Conservation (phyloP, 2,329 filamentous ascomycete species). For the Biscogniauxia sp. region DNA sequence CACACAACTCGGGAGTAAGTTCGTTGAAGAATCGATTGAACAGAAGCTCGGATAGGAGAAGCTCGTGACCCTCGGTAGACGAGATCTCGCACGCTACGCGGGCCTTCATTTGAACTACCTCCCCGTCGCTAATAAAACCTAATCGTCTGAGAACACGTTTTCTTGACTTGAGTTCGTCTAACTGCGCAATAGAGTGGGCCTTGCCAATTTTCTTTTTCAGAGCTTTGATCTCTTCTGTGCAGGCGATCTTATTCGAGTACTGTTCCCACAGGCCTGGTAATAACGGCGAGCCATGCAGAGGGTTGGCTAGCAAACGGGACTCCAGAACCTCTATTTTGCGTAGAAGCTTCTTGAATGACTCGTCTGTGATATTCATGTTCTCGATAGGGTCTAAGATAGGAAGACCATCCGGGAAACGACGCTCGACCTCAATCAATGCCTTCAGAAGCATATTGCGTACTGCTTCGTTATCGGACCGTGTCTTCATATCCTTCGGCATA, state of each 20-base stretch:
- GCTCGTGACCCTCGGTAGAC: slow-evolving; percentile 83
- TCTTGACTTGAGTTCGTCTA: slow-evolving; percentile 93
- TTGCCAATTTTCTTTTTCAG: slow-evolving; percentile 84
- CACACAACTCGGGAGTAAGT: slow-evolving; percentile 80
- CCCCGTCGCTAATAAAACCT: slow-evolving; percentile 91
- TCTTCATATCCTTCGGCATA: slow-evolving; percentile 73
- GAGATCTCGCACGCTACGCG: slow-evolving; percentile 97
- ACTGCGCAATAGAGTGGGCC: slow-evolving; percentile 83
- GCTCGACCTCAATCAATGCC: slow-evolving; percentile 72
- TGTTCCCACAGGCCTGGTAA: slow-evolving; percentile 82
- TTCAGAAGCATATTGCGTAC: slow-evolving; percentile 67
- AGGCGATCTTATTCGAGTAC: slow-evolving; percentile 76
- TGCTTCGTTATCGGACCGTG: slow-evolving; percentile 62
- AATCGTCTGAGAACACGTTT: slow-evolving; percentile 93
- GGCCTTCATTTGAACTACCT: slow-evolving; percentile 95
- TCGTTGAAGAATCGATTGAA: slow-evolving; percentile 99
- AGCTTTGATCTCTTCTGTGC: slow-evolving; percentile 77
- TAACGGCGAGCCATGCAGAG: slow-evolving; percentile 84
- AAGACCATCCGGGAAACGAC: slow-evolving; percentile 88
- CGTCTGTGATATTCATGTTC: slow-evolving; percentile 92
- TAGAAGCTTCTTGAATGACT: slow-evolving; percentile 88
- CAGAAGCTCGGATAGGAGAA: slow-evolving; percentile 87
- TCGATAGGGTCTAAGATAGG: slow-evolving; percentile 89
- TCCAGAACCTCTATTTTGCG: slow-evolving; percentile 97
- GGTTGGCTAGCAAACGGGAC: slow-evolving; percentile 82